Evolutionary conservation across 306 rosid species (phyloP).

Genomic region (Castanopsis chinensis): DNA sequence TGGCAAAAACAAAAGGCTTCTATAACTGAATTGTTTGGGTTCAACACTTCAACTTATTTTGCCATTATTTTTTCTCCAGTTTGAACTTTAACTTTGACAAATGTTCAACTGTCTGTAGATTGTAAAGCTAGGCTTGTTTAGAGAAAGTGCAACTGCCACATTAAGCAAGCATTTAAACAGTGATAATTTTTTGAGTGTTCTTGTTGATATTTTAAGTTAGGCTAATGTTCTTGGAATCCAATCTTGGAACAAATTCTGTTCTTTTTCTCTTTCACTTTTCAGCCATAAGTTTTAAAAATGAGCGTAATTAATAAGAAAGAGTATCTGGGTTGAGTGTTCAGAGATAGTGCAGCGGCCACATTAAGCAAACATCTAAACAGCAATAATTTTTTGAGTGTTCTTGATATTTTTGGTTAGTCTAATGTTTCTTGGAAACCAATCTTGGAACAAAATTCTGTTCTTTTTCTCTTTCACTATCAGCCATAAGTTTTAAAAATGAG

Average conservation of each 20-base stretch:
- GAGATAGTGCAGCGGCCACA: too few species aligned
- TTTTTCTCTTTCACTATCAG: constrained; percentile 27
- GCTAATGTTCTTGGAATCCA: not conserved
- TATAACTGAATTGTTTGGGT: too few species aligned
- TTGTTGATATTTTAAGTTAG: not conserved
- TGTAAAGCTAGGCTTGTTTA: not conserved
- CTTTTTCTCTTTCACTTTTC: constrained; percentile 28
- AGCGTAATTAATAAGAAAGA: not conserved
- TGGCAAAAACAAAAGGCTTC: too few species aligned
- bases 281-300: too few species aligned
- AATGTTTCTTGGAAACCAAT: not conserved
- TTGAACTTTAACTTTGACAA: not conserved
- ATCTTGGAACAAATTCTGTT: constrained; percentile 14
- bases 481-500: too few species aligned
- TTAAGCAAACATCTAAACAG: not conserved
- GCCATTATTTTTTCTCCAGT: not conserved
- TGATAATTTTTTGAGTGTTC: not conserved
- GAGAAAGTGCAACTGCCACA: not conserved
- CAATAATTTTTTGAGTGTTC: not conserved
- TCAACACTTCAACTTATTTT: too few species aligned
- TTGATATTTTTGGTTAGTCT: not conserved
- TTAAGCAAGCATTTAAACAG: not conserved
- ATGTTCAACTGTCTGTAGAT: not conserved
- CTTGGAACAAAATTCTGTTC: constrained; percentile 16
- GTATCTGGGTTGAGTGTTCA: not conserved